These are phyloP conservation scores for Solanum virginianum DNA, from an alignment of 257 asterid genomes.

Conservation along the genomic window DNA sequence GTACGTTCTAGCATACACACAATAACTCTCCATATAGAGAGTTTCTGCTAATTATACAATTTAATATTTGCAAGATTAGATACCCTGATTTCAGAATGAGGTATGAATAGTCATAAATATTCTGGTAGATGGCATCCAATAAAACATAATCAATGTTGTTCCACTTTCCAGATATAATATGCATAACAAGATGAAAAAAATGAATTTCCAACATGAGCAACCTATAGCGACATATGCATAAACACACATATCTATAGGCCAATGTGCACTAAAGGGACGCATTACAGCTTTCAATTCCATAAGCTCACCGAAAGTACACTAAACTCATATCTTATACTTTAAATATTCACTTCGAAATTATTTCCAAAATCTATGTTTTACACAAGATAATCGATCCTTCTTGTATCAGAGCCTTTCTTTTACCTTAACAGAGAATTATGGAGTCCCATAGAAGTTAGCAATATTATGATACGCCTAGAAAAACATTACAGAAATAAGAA, in stretches of 20 bases:
- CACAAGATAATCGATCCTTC: background rate
- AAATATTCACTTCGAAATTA: background rate
- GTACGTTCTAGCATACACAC: background rate
- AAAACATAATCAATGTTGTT: no score
- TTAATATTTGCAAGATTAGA: background rate
- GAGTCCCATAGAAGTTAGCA: background rate
- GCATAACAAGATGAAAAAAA: background rate
- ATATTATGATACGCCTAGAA: background rate
- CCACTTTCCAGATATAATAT: background rate
- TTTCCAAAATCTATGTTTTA: background rate
- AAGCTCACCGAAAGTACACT: background rate
- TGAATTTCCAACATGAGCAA: background rate
- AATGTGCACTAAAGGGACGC: background rate
- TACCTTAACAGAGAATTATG: background rate
- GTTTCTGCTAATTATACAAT: background rate
- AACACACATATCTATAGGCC: background rate
- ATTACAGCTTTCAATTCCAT: background rate
- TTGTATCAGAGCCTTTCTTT: background rate
- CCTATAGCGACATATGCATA: background rate
- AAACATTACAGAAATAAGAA: background rate
- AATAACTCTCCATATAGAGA: background rate
- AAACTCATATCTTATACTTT: background rate
- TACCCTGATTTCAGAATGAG: background rate
- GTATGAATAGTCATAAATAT: background rate
- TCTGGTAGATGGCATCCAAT: background rate